Conservation (phyloP, 495 filamentous ascomycete genomes). For the Penicillium riverlandense region DNA sequence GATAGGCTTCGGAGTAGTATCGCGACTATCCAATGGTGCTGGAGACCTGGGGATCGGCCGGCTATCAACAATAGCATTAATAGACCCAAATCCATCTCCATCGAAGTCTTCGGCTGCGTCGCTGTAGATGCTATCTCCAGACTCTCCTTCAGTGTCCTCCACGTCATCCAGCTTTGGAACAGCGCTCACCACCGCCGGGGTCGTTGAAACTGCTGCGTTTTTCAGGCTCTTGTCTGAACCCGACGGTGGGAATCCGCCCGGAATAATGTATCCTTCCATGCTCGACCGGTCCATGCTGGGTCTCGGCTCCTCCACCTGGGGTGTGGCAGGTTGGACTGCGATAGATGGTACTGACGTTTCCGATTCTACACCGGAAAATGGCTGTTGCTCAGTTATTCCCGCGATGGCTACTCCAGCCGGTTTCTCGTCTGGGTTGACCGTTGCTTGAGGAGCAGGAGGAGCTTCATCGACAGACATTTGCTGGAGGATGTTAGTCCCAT, state of each 20-base stretch:
- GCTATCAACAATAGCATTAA: conserved; percentile 75
- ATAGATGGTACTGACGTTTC: conserved; percentile 35
- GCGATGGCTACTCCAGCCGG: background rate
- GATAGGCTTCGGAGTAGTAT: conserved; percentile 12
- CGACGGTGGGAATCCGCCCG: conserved; percentile 29
- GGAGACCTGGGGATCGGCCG: conserved; percentile 19
- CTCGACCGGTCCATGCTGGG: conserved; percentile 36
- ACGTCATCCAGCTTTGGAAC: conserved; percentile 13
- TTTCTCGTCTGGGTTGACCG: background rate
- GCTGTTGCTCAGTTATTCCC: background rate
- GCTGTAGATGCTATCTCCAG: conserved; percentile 67
- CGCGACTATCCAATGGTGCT: conserved; percentile 10
- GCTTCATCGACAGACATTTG: conserved; percentile 5
- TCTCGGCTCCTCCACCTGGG: conserved; percentile 3
- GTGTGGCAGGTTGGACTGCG: conserved; percentile 24
- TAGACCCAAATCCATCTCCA: conserved; percentile 70
- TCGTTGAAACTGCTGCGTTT: conserved; percentile 1
- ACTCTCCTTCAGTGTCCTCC: conserved; percentile 40
- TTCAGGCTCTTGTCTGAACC: conserved; percentile 16
- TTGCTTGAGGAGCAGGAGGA: background rate
- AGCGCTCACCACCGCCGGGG: conserved; percentile 5
- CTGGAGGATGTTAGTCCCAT: conserved; percentile 8
- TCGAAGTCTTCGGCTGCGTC: conserved; percentile 81
- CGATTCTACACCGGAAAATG: conserved; percentile 1
- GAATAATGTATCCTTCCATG: conserved; percentile 26